These are phyloP conservation scores for Sanghuangporus sanghuang DNA, from an alignment of 1,284 basidiomycete species.

Conservation along the genomic window DNA sequence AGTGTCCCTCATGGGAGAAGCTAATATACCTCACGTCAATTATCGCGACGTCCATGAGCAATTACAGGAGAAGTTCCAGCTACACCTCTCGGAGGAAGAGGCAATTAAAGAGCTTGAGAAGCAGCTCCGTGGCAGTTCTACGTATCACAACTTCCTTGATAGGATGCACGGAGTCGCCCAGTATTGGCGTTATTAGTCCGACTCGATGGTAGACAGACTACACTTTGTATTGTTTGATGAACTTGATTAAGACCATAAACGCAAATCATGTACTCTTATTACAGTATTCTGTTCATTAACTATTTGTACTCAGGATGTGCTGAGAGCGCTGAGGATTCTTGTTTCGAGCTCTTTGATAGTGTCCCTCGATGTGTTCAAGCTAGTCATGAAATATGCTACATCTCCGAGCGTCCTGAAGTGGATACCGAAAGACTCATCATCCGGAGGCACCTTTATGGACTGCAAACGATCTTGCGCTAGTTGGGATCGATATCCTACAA, in stretches of 20 bases:
- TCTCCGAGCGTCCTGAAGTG: constrained; percentile 90
- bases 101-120: constrained; percentile 97
- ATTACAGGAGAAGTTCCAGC: constrained; percentile 94
- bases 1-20: constrained; percentile 96
- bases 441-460: constrained; percentile 40
- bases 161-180: constrained; percentile 85
- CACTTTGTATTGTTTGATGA: background rate
- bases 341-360: constrained; percentile 58
- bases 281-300: background rate
- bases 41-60: constrained; percentile 81
- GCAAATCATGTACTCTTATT: background rate
- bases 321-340: constrained; percentile 46
- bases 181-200: constrained; percentile 66
- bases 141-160: constrained; percentile 93
- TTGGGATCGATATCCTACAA: constrained; percentile 71
- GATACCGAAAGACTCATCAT: constrained; percentile 62
- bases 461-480: constrained; percentile 60
- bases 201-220: background rate
- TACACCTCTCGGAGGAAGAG: constrained; percentile 92
- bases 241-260: too few species aligned
- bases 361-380: constrained; percentile 64
- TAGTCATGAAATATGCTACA: constrained; percentile 93
- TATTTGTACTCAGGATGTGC: background rate
- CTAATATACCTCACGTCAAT: constrained; percentile 97
- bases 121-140: constrained; percentile 87